phyloP scores from a whole-genome alignment of 1,284 basidiomycete genomes.

The Exobasidium rhododendri region DNA sequence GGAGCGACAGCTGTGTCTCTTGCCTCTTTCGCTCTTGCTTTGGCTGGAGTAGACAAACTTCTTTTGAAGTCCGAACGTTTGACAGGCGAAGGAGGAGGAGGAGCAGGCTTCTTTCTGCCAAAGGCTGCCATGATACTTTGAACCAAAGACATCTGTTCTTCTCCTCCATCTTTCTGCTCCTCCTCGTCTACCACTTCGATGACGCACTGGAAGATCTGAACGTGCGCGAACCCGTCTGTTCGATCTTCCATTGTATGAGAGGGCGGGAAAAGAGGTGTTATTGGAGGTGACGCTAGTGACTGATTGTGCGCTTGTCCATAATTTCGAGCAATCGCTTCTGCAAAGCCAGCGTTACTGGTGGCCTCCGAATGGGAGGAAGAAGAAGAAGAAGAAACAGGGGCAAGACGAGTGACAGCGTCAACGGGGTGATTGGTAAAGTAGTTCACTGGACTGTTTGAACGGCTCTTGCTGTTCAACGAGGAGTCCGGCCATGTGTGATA shows the following conservation, averaged over 20 bases:
- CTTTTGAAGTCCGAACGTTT: slow-evolving; percentile 22
- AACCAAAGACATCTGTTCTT: slow-evolving; percentile 30
- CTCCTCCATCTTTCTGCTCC: slow-evolving; percentile 5
- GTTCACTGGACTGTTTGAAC: slow-evolving; percentile 7
- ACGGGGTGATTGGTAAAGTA: neutral
- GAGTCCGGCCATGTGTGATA: slow-evolving; percentile 57
- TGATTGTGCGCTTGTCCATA: neutral
- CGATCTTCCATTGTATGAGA: slow-evolving; percentile 24
- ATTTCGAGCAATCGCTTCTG: slow-evolving; percentile 8
- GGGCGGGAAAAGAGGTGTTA: slow-evolving; percentile 28
- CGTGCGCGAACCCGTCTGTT: slow-evolving; percentile 32
- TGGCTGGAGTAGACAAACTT: slow-evolving; percentile 30
- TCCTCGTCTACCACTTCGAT: slow-evolving; percentile 39
- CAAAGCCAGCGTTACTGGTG: slow-evolving; percentile 2
- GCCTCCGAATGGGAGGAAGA: neutral
- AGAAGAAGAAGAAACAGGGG: neutral
- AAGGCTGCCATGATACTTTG: slow-evolving; percentile 50
- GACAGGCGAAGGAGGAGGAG: neutral
- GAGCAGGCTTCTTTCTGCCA: slow-evolving; percentile 24
- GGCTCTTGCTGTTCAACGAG: neutral
- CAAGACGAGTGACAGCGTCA: too few species aligned
- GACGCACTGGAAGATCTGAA: slow-evolving; percentile 50
- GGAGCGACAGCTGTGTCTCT: slow-evolving; percentile 20
- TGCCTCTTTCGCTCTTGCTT: slow-evolving; percentile 17
- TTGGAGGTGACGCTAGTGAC: slow-evolving; percentile 23